Evolutionary conservation across 108 stramenopile genomes (phyloP).

Genomic region (Skeletonema marinoi): DNA sequence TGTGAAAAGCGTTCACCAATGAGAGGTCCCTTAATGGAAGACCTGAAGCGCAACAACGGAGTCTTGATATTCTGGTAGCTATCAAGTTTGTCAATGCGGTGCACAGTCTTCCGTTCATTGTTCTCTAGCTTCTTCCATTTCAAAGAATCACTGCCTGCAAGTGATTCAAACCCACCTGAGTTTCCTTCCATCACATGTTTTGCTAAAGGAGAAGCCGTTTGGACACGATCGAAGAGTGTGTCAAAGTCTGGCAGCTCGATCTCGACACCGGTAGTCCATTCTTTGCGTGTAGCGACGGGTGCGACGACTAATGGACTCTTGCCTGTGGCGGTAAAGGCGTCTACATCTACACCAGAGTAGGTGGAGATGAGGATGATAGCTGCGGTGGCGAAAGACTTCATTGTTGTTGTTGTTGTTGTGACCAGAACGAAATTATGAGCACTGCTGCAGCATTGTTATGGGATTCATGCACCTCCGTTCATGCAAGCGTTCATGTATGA

Average conservation of each 20-base stretch:
- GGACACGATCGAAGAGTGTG: conserved; percentile 40
- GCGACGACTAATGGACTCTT: not conserved
- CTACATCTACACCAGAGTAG: not conserved
- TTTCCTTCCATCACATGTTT: conserved; percentile 44
- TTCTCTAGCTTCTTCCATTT: conserved; percentile 49
- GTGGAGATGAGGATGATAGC: not conserved
- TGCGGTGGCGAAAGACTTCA: not conserved
- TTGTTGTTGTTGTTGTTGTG: not conserved
- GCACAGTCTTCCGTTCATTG: conserved; percentile 37
- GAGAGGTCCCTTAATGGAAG: conserved; percentile 40
- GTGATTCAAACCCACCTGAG: conserved; percentile 40
- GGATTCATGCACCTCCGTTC: not conserved
- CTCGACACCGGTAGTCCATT: conserved; percentile 30
- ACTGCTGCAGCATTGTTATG: not conserved
- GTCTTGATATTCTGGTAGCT: conserved; percentile 46
- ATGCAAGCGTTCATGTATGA: not conserved
- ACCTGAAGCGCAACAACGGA: conserved; percentile 50
- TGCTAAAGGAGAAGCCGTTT: conserved; percentile 44
- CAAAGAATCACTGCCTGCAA: conserved; percentile 25
- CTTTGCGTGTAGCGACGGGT: conserved; percentile 11
- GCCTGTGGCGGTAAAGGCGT: conserved; percentile 19
- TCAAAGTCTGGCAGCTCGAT: conserved; percentile 51
- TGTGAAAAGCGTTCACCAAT: conserved; percentile 42
- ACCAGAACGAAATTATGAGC: conserved; percentile 1
- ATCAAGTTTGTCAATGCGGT: conserved; percentile 44